Base-by-base conservation (phyloP, 2,329 filamentous ascomycete species). In the Neurospora sp. region DNA sequence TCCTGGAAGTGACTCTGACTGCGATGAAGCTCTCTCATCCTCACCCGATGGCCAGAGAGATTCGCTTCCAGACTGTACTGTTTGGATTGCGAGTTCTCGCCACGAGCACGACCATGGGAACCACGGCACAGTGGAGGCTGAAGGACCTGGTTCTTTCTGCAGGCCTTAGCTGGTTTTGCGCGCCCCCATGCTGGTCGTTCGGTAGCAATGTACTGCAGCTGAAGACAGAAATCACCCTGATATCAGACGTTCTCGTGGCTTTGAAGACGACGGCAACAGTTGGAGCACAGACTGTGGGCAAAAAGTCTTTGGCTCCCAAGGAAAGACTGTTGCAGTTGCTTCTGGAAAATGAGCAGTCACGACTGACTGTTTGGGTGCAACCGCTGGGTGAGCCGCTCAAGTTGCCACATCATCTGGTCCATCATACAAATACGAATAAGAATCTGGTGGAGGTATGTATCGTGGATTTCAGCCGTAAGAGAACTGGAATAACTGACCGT, bases 141-240 rank as follows among this genome's bases (percentile, higher is more conserved):
- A 97, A 97, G 78, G 94, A 98, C 77, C 89, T 92, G 74, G 90
- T 97, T 68, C 80, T 99, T 43, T 94, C 93, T 6, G 93, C 93
- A 38, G 94, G 89, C 15, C 83, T 99, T 39, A 89, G 87, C 72
- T 99, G 96, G 96, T 99, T 99, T 80, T 88, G 85, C 46, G 87
- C 89, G 74, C 83, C 92, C 6, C 92, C 94, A 15, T 88, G 89
- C 74, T 99, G 96, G 95, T 97, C 96, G 0, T 98, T 96, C 80
- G 96, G 96, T 70, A 96, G 95, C 75, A 99, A 97, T 77, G 87
- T 92, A 67, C 82, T 99, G 17, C 96, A 99, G 78, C 84, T 98
- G 68, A 98, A 97, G 82, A 95, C 96, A 0, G 96, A 99, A 80
- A 88, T 93, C 40, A 91, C 91, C 74, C 83, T 97, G 19, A 86